Percentiles rank a stretch among this genome's conserved stretches.
These are phyloP conservation scores for Aureoboletus auriporus DNA, from an alignment of 768 basidiomycete genomes.

Conservation along the genomic window DNA sequence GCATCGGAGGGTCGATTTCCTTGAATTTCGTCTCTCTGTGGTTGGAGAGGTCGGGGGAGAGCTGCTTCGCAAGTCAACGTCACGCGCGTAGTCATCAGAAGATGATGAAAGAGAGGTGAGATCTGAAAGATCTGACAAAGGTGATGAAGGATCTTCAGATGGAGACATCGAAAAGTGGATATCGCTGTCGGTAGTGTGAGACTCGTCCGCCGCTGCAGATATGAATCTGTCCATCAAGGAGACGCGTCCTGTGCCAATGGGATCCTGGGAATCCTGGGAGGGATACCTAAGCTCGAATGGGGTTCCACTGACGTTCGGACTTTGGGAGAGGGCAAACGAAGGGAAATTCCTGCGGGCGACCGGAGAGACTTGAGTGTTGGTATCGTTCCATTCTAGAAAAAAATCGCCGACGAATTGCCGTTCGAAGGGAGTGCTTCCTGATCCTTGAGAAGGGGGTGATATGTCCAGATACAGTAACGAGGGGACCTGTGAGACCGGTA, in stretches of 20 bases:
- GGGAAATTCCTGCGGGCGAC: constrained; percentile 10
- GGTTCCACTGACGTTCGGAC: background rate
- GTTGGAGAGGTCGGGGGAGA: constrained; percentile 20
- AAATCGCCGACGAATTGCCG: constrained; percentile 23
- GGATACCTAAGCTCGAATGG: background rate
- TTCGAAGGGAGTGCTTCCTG: constrained; percentile 26
- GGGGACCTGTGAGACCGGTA: constrained; percentile 16
- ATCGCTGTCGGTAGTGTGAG: background rate
- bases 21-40: background rate
- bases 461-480: constrained; percentile 20
- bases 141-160: constrained; percentile 17
- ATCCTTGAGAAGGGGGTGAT: constrained; percentile 26
- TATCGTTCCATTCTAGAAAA: constrained; percentile 15
- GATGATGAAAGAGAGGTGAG: constrained; percentile 30
- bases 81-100: constrained; percentile 3
- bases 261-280: constrained; percentile 7
- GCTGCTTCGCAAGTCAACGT: constrained; percentile 4
- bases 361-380: constrained; percentile 20
- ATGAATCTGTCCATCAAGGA: constrained; percentile 27
- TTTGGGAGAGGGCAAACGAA: constrained; percentile 7
- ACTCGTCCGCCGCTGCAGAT: constrained; percentile 20
- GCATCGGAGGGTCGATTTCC: background rate
- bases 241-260: constrained; percentile 9
- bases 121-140: constrained; percentile 26
- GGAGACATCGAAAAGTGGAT: background rate